phyloP scores from a whole-genome alignment of 2,329 filamentous ascomycete species.

The Aureobasidium leucospermi region DNA sequence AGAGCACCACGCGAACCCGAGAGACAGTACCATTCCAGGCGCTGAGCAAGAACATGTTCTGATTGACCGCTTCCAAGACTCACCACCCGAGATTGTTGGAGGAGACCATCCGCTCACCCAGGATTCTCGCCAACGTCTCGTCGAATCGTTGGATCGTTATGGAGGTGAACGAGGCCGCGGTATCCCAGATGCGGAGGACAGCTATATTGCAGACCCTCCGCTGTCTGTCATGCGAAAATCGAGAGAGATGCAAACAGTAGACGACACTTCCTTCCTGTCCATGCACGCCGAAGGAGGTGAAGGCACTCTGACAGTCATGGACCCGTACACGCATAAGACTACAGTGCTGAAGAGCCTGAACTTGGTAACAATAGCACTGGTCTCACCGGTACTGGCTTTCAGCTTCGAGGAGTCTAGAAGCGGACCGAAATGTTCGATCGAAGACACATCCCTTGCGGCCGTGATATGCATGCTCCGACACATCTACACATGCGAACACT shows the following conservation, averaged over 20 bases:
- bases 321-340: conserved; percentile 28
- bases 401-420: conserved; percentile 32
- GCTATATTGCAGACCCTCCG: background rate
- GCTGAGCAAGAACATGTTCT: no score
- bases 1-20: no score
- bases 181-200: background rate
- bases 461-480: conserved; percentile 34
- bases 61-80: no score
- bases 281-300: conserved; percentile 21
- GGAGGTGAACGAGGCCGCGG: background rate
- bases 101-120: no score
- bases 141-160: background rate
- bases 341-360: conserved; percentile 28
- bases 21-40: no score
- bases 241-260: background rate
- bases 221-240: background rate
- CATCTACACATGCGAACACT: conserved; percentile 33
- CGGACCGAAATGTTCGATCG: conserved; percentile 31
- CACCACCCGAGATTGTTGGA: no score
- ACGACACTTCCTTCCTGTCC: background rate
- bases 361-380: conserved; percentile 25
- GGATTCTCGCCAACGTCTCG: background rate
- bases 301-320: conserved; percentile 25
- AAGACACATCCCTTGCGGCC: conserved; percentile 27
- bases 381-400: conserved; percentile 33